Conservation (phyloP, 2,329 filamentous ascomycete genomes). For the Fusarium anguioides region DNA sequence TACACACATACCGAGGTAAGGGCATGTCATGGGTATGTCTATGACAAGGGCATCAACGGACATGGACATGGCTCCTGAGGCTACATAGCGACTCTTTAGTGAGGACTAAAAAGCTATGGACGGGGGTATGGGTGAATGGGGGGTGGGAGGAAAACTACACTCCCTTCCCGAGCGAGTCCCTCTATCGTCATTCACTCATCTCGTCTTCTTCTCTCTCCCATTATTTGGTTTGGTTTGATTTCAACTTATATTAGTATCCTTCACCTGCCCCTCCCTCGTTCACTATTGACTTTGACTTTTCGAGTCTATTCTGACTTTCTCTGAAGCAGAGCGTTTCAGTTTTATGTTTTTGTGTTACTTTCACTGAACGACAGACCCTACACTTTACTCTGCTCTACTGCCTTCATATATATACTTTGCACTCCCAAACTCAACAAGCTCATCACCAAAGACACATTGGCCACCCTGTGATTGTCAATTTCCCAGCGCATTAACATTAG, state of each 20-base stretch:
- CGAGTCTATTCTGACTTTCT: background rate
- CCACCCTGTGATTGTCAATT: background rate
- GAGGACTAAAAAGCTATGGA: background rate
- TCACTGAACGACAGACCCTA: background rate
- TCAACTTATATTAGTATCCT: conserved; percentile 39
- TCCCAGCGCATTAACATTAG: background rate
- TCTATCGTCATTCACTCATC: conserved; percentile 35
- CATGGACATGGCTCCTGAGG: conserved; percentile 12
- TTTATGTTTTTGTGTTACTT: background rate
- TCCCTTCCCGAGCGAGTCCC: conserved; percentile 34
- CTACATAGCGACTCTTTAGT: background rate
- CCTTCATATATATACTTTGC: background rate
- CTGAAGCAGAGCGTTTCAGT: background rate
- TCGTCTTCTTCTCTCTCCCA: conserved; percentile 4
- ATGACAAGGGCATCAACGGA: conserved; percentile 6
- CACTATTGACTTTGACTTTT: background rate
- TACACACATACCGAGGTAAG: too few relatives aligned
- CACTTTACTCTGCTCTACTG: background rate
- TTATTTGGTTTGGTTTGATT: conserved; percentile 23
- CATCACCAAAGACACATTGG: background rate
- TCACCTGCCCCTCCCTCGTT: conserved; percentile 28
- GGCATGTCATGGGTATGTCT: conserved; percentile 7
- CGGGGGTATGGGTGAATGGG: conserved; percentile 7
- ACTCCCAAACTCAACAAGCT: background rate
- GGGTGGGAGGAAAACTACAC: conserved; percentile 27